Conservation (phyloP, 176 grass and related monocot genomes). For the Carex scoparia region DNA sequence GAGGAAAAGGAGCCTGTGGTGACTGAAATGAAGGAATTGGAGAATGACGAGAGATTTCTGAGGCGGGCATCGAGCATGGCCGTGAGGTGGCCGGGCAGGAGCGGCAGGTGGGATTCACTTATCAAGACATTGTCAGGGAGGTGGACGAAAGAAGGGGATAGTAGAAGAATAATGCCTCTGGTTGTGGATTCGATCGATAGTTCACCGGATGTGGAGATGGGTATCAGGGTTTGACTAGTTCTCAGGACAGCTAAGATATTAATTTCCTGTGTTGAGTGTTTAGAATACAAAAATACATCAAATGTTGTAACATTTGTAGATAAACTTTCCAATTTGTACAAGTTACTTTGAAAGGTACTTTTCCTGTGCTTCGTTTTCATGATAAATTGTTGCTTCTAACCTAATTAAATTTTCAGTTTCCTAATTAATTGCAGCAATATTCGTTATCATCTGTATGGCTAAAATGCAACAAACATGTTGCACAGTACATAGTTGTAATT, state of each 20-base stretch:
- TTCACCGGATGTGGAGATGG: not conserved
- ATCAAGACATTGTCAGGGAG: constrained; percentile 15
- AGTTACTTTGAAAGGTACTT: not conserved
- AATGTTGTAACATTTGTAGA: not conserved
- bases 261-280: no score
- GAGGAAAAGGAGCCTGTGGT: not conserved
- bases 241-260: not conserved
- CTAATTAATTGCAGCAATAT: no score
- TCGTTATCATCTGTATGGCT: no score
- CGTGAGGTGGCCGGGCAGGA: not conserved
- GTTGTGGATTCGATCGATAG: not conserved
- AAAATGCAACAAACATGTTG: not conserved
- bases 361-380: not conserved
- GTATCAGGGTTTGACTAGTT: constrained; percentile 1
- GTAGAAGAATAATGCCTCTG: constrained; percentile 6
- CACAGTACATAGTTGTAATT: not conserved
- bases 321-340: not conserved
- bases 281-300: not conserved
- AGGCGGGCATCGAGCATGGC: not conserved
- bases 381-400: not conserved
- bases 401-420: not conserved
- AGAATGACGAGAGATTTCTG: not conserved
- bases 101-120: constrained; percentile 9
- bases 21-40: constrained; percentile 15
- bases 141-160: constrained; percentile 20